These are phyloP conservation scores for Populus hybrid DNA, from an alignment of 441 rosid genomes.

Conservation along the genomic window DNA sequence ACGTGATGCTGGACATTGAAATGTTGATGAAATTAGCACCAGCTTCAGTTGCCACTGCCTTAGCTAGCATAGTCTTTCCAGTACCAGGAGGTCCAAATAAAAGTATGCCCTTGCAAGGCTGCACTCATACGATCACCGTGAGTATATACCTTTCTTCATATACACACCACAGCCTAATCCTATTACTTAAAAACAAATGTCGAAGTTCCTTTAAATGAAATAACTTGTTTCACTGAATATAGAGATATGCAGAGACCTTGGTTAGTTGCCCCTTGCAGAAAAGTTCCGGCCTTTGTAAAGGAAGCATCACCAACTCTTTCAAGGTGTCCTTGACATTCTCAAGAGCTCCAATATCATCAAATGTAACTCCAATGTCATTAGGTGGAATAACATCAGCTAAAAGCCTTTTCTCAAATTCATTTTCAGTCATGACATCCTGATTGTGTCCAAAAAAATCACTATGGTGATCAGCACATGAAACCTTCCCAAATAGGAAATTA, in stretches of 20 bases:
- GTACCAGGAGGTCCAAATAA: slow-evolving; percentile 98
- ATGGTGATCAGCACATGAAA: slow-evolving; percentile 3
- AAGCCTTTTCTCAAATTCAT: slow-evolving; percentile 92
- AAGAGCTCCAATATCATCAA: slow-evolving; percentile 90
- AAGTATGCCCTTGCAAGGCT: slow-evolving; percentile 95
- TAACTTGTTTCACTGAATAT: slow-evolving; percentile 6
- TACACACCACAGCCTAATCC: not conserved
- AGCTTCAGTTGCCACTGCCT: slow-evolving; percentile 85
- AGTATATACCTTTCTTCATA: not conserved
- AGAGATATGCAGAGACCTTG: slow-evolving; percentile 44
- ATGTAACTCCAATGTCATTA: slow-evolving; percentile 83
- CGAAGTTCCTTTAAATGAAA: not conserved
- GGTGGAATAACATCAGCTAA: slow-evolving; percentile 93
- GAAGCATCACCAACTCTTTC: slow-evolving; percentile 96
- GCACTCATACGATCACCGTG: slow-evolving; percentile 19
- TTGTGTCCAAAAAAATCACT: slow-evolving; percentile 17
- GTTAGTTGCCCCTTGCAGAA: slow-evolving; percentile 93
- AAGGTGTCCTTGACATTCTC: slow-evolving; percentile 92
- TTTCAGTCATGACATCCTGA: slow-evolving; percentile 92
- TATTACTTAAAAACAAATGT: slow-evolving; percentile 1
- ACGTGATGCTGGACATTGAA: slow-evolving; percentile 93
- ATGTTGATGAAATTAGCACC: slow-evolving; percentile 39
- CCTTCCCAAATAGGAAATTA: not conserved
- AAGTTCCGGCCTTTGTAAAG: slow-evolving; percentile 87
- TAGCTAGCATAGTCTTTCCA: slow-evolving; percentile 94